Conservation (phyloP, 1,139 yeast genomes). For the Kodamaea arcana region DNA sequence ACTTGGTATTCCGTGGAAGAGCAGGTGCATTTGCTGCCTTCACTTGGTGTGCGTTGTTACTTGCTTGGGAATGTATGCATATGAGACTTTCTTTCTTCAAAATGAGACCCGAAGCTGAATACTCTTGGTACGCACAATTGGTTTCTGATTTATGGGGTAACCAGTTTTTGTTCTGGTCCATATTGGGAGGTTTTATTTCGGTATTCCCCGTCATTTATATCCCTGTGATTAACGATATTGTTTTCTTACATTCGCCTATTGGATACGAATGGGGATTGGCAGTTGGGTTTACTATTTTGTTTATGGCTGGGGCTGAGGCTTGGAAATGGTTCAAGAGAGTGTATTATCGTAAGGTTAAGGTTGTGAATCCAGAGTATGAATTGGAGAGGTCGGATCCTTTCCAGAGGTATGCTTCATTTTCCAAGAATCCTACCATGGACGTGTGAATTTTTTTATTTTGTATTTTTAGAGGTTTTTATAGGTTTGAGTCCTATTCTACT, state of each 20-base stretch:
- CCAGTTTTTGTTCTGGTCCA: conserved; percentile 81
- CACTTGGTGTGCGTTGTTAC: conserved; percentile 85
- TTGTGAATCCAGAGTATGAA: conserved; percentile 56
- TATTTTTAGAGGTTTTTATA: conserved; percentile 9
- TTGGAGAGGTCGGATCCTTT: conserved; percentile 63
- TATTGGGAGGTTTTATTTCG: conserved; percentile 63
- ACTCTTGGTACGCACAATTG: conserved; percentile 53
- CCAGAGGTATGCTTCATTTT: conserved; percentile 56
- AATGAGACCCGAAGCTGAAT: conserved; percentile 67
- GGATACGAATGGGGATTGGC: conserved; percentile 85
- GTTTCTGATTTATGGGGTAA: conserved; percentile 69
- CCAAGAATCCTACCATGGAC: conserved; percentile 43
- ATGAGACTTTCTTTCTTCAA: conserved; percentile 67
- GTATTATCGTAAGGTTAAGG: conserved; percentile 37
- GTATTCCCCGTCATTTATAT: conserved; percentile 84
- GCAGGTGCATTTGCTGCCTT: conserved; percentile 78
- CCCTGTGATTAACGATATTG: conserved; percentile 78
- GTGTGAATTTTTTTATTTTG: neutral
- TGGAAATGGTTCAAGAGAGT: conserved; percentile 68
- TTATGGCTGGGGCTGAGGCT: conserved; percentile 57
- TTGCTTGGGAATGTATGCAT: conserved; percentile 91
- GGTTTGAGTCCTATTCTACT: conserved; percentile 10
- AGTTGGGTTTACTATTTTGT: conserved; percentile 57
- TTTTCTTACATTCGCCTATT: conserved; percentile 71
- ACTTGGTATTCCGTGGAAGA: conserved; percentile 71